Evolutionary conservation across 306 rosid genomes (phyloP), one percentile per base, ranked within the genome.

Genomic region (Castanospermum australe): DNA sequence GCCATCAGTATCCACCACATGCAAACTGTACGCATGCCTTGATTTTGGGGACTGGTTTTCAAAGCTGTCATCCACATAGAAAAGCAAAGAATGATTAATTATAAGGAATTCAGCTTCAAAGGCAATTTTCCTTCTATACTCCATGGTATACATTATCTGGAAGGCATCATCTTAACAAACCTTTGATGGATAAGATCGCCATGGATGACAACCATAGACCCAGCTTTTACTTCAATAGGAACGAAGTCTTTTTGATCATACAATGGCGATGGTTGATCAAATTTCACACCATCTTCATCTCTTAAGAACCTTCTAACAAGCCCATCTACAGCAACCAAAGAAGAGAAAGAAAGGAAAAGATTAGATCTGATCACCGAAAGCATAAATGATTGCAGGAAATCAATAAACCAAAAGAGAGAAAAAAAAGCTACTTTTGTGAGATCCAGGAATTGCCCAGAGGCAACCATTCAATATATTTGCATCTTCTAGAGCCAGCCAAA

Each of bases 141-240:
- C 32, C 62, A 41, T 6, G 57, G 77, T 52, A 47, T 39, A 54
- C 55, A 55, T 74, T 12, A 71, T 51, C 55, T 5, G 4, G 70
- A 86, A 67, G 79, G 60, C 66, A 66, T 51, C 36, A 42, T 65
- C 65, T 81, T 17, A 41, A 67, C 88, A 77, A 78, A 95, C 98
- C 99, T 92, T 89, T 92, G 98, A 89, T 92, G 99, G 86, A 95
- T 95, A 85, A 95, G 92, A 90, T 95, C 88, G 24, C 99, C 99
- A 67, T 95, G 99, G 81, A 95, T 88, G 66, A 91, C 94, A 74
- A 92, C 90, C 83, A 95, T 80, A 73, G 98, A 85, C 59, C 99
- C 97, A 52, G 97, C 95, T 84, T 91, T 92, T 48, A 91, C 98
- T 87, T 95, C 98, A 81, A 95, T 81, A 39, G 97, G 96, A 79